Conservation (phyloP, 352 stramenopile species). For the Globisporangium recalcitrans region DNA sequence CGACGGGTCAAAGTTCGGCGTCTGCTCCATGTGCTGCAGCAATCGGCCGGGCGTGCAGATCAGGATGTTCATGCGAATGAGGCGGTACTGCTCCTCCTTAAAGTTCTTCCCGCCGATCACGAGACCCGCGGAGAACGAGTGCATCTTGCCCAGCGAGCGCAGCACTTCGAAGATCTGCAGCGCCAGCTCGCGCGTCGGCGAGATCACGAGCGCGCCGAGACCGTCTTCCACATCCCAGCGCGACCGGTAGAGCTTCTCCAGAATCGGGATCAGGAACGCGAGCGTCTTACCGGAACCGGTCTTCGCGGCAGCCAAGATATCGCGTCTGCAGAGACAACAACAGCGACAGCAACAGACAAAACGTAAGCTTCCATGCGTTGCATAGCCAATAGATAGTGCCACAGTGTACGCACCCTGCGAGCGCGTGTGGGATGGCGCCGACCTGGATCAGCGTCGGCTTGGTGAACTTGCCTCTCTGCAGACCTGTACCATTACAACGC, state of each 20-base stretch:
- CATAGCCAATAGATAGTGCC: not conserved
- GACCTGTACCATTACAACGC: conserved; percentile 13
- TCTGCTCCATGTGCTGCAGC: conserved; percentile 99
- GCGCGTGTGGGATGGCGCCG: conserved; percentile 78
- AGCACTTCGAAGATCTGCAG: conserved; percentile 99
- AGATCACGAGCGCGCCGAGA: conserved; percentile 95
- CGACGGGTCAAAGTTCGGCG: conserved; percentile 92
- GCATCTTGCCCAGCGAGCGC: conserved; percentile 91
- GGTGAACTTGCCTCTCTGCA: conserved; percentile 74
- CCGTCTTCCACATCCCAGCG: conserved; percentile 91
- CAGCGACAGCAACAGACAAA: not conserved
- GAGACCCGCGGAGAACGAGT: conserved; percentile 95
- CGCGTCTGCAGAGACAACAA: conserved; percentile 32
- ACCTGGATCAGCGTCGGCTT: conserved; percentile 89
- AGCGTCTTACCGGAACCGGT: conserved; percentile 94
- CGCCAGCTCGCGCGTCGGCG: conserved; percentile 97
- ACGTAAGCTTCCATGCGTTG: not conserved
- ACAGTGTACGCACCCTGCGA: conserved; percentile 43
- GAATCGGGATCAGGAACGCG: conserved; percentile 85
- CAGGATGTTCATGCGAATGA: conserved; percentile 96
- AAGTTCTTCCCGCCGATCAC: conserved; percentile 97
- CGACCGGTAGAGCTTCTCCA: conserved; percentile 88
- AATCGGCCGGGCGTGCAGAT: conserved; percentile 95
- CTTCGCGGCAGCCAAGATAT: conserved; percentile 91
- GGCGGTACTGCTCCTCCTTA: conserved; percentile 91